A percentile compares a stretch with the other conserved stretches of the same genome.
Evolutionary conservation across 192 early-diverging fungal genomes (phyloP).

Genomic region (Backusella tarrabulga): DNA sequence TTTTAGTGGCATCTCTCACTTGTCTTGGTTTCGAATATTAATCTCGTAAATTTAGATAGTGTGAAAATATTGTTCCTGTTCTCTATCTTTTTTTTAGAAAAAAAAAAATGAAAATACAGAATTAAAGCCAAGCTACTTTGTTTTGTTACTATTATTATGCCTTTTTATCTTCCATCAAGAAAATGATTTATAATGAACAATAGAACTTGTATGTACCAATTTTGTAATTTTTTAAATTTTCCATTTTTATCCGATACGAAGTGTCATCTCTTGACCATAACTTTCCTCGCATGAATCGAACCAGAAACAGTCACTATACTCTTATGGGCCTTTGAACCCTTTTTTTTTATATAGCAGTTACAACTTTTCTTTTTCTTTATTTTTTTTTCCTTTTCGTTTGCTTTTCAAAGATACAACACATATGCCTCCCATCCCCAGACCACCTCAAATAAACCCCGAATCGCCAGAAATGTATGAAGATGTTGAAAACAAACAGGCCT

Average conservation of each 20-base stretch:
- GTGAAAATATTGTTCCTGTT: not conserved
- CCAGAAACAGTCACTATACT: not conserved
- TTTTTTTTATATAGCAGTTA: not conserved
- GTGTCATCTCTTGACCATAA: not conserved
- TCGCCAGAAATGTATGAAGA: not conserved
- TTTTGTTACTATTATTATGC: too few species aligned
- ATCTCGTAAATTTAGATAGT: not conserved
- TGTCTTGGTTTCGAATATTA: not conserved
- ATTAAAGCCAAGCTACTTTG: too few species aligned
- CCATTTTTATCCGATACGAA: not conserved
- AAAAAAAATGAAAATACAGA: not conserved
- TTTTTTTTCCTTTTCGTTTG: too few species aligned
- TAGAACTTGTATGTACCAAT: not conserved
- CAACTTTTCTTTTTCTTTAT: not conserved
- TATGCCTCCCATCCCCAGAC: not conserved
- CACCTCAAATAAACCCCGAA: not conserved
- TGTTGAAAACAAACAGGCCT: not conserved
- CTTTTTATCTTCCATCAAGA: too few species aligned
- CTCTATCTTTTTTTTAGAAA: not conserved
- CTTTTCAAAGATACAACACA: too few species aligned
- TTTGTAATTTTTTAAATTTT: not conserved
- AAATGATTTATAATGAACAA: too few species aligned
- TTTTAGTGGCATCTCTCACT: not conserved
- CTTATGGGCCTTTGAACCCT: not conserved
- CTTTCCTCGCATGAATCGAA: constrained; percentile 5